phyloP scores from a whole-genome alignment of 2,329 filamentous ascomycete species.

The Aotearoamyces nothofagi region DNA sequence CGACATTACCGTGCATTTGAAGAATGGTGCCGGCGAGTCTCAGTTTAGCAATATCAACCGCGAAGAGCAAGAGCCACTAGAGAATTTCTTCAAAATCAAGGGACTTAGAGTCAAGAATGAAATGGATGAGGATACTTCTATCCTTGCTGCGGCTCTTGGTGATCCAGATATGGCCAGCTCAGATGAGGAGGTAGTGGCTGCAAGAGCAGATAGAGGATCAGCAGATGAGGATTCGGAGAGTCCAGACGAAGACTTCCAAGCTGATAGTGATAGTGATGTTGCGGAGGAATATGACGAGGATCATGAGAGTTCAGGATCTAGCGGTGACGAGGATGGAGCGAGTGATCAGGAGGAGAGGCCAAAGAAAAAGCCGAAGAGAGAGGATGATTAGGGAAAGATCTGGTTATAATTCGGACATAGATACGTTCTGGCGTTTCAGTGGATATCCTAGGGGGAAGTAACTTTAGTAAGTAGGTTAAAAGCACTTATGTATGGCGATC shows the following conservation, averaged over 20 bases:
- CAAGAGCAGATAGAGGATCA: slow-evolving; percentile 64
- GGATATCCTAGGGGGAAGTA: too few relatives aligned
- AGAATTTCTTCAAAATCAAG: slow-evolving; percentile 95
- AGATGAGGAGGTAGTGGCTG: slow-evolving; percentile 64
- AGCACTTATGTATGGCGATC: too few relatives aligned
- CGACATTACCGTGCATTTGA: slow-evolving; percentile 87
- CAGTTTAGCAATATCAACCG: slow-evolving; percentile 99
- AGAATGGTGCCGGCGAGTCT: slow-evolving; percentile 71
- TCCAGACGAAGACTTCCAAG: slow-evolving; percentile 89
- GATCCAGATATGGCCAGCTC: slow-evolving; percentile 60
- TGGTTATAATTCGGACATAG: too few relatives aligned
- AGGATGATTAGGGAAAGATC: too few relatives aligned
- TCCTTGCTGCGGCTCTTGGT: slow-evolving; percentile 68
- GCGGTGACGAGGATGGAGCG: slow-evolving; percentile 48
- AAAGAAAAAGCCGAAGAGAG: slow-evolving; percentile 31
- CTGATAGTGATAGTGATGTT: slow-evolving; percentile 84
- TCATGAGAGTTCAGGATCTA: slow-evolving; percentile 71
- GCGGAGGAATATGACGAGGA: slow-evolving; percentile 91
- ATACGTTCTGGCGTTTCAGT: too few relatives aligned
- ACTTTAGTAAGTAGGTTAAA: too few relatives aligned
- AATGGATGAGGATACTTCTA: slow-evolving; percentile 69
- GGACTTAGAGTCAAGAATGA: slow-evolving; percentile 95
- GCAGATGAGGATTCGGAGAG: slow-evolving; percentile 95
- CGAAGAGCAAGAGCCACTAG: slow-evolving; percentile 92
- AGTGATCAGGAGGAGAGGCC: slow-evolving; percentile 38